A percentile compares a stretch with the other conserved stretches of the same genome.
Evolutionary conservation across 805 yeast genomes (phyloP).

Genomic region (Crinitomyces ghanaensis): DNA sequence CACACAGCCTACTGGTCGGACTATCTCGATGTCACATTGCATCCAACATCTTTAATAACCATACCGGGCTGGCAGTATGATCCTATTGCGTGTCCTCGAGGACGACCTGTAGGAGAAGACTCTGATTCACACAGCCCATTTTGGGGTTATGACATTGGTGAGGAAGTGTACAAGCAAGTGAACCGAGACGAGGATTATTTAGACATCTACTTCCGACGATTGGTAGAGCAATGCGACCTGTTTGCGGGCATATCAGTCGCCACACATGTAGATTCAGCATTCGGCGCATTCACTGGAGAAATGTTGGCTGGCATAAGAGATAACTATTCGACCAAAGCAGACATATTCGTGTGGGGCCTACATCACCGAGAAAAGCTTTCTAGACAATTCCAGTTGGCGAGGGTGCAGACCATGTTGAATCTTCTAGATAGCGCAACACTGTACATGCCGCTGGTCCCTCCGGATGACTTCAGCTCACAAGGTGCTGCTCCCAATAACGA

Average conservation of each 20-base stretch:
- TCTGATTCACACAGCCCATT: conserved; percentile 15
- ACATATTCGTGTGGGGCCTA: conserved; percentile 39
- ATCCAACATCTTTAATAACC: conserved; percentile 46
- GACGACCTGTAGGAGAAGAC: conserved; percentile 23
- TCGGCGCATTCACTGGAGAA: conserved; percentile 67
- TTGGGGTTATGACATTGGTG: conserved; percentile 38
- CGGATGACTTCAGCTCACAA: conserved; percentile 11
- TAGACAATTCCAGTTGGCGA: conserved; percentile 23
- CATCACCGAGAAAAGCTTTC: conserved; percentile 18
- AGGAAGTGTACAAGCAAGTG: conserved; percentile 36
- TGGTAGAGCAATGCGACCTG: conserved; percentile 65
- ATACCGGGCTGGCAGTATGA: conserved; percentile 52
- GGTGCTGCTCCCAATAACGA: conserved; percentile 15
- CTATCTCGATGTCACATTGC: conserved; percentile 53
- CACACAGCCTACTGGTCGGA: conserved; percentile 70
- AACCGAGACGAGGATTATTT: conserved; percentile 33
- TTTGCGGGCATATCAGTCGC: conserved; percentile 60
- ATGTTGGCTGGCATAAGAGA: conserved; percentile 50
- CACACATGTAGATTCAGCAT: conserved; percentile 63
- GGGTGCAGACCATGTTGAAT: conserved; percentile 37
- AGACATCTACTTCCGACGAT: conserved; percentile 47
- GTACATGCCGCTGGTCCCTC: conserved; percentile 41
- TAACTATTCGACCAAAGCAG: conserved; percentile 48
- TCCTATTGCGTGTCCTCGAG: conserved; percentile 24
- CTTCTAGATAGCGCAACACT: conserved; percentile 40